Evolutionary conservation across 495 filamentous ascomycete genomes (phyloP).

Genomic region (Podospora didyma): DNA sequence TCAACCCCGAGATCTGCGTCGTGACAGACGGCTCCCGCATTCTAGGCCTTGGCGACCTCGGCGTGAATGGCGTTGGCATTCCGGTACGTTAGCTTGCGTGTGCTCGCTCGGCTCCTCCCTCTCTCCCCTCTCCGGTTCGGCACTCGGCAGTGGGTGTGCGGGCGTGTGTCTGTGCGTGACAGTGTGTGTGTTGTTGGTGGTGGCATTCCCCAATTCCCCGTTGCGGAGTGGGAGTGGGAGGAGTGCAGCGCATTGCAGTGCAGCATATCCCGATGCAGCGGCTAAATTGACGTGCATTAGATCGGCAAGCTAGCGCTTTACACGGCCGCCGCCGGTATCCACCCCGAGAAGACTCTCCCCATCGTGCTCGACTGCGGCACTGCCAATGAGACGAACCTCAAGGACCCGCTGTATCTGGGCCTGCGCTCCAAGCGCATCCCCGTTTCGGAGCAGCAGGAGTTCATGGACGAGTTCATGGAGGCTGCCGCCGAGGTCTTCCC

Average conservation of each 20-base stretch:
- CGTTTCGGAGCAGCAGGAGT: slow-evolving; percentile 79
- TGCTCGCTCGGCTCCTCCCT: neutral
- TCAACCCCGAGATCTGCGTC: slow-evolving; percentile 88
- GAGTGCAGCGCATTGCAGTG: neutral
- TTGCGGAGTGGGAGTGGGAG: neutral
- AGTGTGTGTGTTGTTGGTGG: neutral
- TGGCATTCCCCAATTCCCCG: slow-evolving; percentile 2
- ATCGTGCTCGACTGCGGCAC: slow-evolving; percentile 91
- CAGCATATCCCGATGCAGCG: neutral
- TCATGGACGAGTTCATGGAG: slow-evolving; percentile 96
- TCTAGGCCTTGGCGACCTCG: slow-evolving; percentile 90
- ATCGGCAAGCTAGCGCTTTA: slow-evolving; percentile 89
- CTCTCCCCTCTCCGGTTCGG: neutral
- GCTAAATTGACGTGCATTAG: slow-evolving; percentile 35
- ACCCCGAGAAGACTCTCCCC: slow-evolving; percentile 86
- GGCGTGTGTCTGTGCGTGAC: too few species aligned
- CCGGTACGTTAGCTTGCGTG: slow-evolving; percentile 58
- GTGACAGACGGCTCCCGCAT: slow-evolving; percentile 97
- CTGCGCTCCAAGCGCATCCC: slow-evolving; percentile 76
- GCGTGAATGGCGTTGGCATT: slow-evolving; percentile 97
- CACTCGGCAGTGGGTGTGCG: slow-evolving; percentile 11
- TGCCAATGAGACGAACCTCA: slow-evolving; percentile 79
- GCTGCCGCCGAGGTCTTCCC: slow-evolving; percentile 85
- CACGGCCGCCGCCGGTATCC: slow-evolving; percentile 93
- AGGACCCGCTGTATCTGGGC: slow-evolving; percentile 93